A percentile compares a stretch with the other conserved stretches of the same genome.
phyloP scores from a whole-genome alignment of 305 asterid species.

The Fraxinus baroniana region DNA sequence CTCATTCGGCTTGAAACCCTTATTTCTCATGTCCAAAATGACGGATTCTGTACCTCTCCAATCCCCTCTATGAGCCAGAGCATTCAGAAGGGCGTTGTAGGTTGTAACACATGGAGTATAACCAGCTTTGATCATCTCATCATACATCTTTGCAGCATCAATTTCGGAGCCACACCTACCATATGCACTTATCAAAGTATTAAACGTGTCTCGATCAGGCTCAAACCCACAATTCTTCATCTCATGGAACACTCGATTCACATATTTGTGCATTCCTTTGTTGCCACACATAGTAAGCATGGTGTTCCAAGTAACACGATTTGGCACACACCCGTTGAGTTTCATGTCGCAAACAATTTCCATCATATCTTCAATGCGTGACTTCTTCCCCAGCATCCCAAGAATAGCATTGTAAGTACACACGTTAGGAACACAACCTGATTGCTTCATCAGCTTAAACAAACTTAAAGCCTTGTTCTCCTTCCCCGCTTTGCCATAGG shows the following conservation, averaged over 20 bases:
- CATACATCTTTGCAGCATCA: constrained; percentile 65
- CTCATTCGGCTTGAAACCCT: constrained; percentile 84
- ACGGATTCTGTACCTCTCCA: constrained; percentile 74
- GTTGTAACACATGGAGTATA: constrained; percentile 78
- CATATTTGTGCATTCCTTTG: neutral
- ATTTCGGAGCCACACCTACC: constrained; percentile 81
- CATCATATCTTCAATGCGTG: neutral
- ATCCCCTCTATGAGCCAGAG: constrained; percentile 81
- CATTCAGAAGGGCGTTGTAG: constrained; percentile 83
- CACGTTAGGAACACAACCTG: constrained; percentile 18
- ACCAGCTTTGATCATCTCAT: constrained; percentile 82
- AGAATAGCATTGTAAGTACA: constrained; percentile 44
- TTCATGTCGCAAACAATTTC: constrained; percentile 43
- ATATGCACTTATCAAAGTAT: constrained; percentile 78
- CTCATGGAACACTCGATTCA: constrained; percentile 72
- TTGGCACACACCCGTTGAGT: neutral
- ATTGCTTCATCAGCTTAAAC: neutral
- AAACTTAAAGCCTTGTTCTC: constrained; percentile 18
- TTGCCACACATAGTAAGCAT: neutral
- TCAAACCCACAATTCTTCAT: constrained; percentile 89
- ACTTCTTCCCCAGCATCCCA: neutral
- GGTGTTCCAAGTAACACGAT: neutral
- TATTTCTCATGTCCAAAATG: constrained; percentile 60
- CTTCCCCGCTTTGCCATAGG: constrained; percentile 83
- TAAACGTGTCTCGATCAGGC: constrained; percentile 87